Evolutionary conservation across 148 eudicot genomes (phyloP).

Genomic region (Heliamphora exappendiculata): DNA sequence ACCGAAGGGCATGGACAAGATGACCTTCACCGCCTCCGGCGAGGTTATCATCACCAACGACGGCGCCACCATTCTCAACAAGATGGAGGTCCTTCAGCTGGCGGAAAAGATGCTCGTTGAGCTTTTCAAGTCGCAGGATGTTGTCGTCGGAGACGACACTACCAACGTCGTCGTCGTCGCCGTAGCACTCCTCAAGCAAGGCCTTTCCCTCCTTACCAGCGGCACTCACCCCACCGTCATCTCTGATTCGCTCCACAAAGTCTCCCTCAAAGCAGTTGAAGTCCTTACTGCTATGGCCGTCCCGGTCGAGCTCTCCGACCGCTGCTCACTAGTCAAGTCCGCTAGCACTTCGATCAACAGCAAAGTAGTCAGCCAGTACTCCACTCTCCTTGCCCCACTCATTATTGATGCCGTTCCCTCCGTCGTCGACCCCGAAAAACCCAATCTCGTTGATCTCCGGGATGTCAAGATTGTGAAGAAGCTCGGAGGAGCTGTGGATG

Average conservation of each 20-base stretch:
- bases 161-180: constrained; percentile 91
- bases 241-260: constrained; percentile 80
- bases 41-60: constrained; percentile 97
- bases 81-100: constrained; percentile 93
- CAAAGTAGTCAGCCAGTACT: constrained; percentile 92
- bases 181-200: constrained; percentile 64
- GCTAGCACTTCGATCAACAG: constrained; percentile 83
- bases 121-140: constrained; percentile 79
- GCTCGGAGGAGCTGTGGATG: constrained; percentile 88
- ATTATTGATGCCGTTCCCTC: constrained; percentile 79
- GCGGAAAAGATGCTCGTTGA: constrained; percentile 94
- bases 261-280: constrained; percentile 49
- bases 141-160: constrained; percentile 90
- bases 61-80: constrained; percentile 85
- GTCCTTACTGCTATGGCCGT: constrained; percentile 83
- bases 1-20: constrained; percentile 96
- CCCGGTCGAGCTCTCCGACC: constrained; percentile 74
- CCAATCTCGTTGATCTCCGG: constrained; percentile 74
- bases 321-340: constrained; percentile 63
- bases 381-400: constrained; percentile 77
- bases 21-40: constrained; percentile 86
- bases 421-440: constrained; percentile 72
- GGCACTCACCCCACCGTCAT: constrained; percentile 88
- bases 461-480: constrained; percentile 89
- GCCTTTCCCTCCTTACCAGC: constrained; percentile 36